Conservation (phyloP, 2,329 filamentous ascomycete genomes). For the Exophiala aquamarina region DNA sequence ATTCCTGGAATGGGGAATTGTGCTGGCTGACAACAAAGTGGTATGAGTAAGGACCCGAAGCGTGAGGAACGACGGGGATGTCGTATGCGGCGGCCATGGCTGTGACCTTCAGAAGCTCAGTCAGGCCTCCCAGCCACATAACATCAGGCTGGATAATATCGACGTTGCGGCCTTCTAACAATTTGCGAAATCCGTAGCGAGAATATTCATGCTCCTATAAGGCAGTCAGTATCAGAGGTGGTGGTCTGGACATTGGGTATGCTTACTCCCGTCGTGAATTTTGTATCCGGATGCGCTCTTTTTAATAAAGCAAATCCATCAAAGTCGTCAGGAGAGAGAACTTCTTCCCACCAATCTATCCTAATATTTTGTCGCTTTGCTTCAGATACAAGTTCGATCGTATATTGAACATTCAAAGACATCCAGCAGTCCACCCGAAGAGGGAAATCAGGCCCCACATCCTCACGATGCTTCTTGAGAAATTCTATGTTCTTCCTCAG, state of each 20-base stretch:
- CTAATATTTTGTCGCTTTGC: slow-evolving; percentile 76
- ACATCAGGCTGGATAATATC: slow-evolving; percentile 95
- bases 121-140: slow-evolving; percentile 95
- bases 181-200: slow-evolving; percentile 89
- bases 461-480: slow-evolving; percentile 77
- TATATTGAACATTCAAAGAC: slow-evolving; percentile 90
- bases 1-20: slow-evolving; percentile 94
- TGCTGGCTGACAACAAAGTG: slow-evolving; percentile 93
- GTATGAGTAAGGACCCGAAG: slow-evolving; percentile 90
- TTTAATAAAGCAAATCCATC: slow-evolving; percentile 90
- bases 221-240: not conserved
- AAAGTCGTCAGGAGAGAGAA: slow-evolving; percentile 84
- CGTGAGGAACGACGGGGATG: slow-evolving; percentile 92
- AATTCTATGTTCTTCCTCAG: slow-evolving; percentile 89
- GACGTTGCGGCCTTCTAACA: slow-evolving; percentile 85
- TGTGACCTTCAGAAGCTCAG: slow-evolving; percentile 84
- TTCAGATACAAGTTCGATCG: slow-evolving; percentile 83
- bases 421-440: slow-evolving; percentile 97
- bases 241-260: not conserved
- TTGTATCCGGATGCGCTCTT: slow-evolving; percentile 81
- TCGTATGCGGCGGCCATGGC: slow-evolving; percentile 91
- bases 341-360: slow-evolving; percentile 98
- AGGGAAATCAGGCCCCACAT: slow-evolving; percentile 85
- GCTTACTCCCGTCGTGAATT: slow-evolving; percentile 77
- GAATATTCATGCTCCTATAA: slow-evolving; percentile 82